Evolutionary conservation across 495 filamentous ascomycete genomes (phyloP).

Genomic region (Margaritispora aquatica): DNA sequence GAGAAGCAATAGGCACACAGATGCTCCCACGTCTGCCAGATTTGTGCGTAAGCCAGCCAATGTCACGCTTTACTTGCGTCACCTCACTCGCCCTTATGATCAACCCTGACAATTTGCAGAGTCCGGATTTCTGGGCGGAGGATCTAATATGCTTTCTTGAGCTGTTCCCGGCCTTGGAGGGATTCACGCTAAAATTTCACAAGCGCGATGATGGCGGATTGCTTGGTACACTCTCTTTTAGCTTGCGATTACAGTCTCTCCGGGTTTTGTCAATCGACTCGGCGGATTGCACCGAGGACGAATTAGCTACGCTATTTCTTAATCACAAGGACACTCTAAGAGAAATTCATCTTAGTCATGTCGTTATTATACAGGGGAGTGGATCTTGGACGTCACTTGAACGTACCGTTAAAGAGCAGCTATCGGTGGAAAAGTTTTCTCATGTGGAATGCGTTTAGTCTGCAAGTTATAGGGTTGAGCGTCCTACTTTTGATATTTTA

Average conservation of each 20-base stretch:
- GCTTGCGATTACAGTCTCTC: background rate
- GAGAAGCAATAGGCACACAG: background rate
- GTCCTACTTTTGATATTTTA: too few relatives aligned
- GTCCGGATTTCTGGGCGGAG: background rate
- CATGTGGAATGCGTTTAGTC: background rate
- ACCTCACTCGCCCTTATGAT: constrained; percentile 1
- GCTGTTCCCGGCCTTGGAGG: background rate
- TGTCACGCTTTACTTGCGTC: constrained; percentile 1
- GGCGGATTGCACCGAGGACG: constrained; percentile 1
- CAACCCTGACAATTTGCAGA: background rate
- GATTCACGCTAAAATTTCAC: background rate
- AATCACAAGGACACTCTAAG: constrained; percentile 5
- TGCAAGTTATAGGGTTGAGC: background rate
- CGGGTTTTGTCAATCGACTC: background rate
- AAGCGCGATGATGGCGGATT: background rate
- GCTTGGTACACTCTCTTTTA: background rate
- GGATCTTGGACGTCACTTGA: constrained; percentile 4
- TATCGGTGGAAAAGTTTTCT: background rate
- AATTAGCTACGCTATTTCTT: constrained; percentile 7
- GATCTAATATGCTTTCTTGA: background rate
- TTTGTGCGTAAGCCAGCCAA: background rate
- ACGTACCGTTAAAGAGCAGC: background rate
- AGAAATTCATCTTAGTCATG: background rate
- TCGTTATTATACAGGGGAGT: constrained; percentile 1
- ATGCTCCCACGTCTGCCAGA: background rate